Conservation (phyloP, 148 eudicot genomes). For the Amaranthus hypochondriacus region DNA sequence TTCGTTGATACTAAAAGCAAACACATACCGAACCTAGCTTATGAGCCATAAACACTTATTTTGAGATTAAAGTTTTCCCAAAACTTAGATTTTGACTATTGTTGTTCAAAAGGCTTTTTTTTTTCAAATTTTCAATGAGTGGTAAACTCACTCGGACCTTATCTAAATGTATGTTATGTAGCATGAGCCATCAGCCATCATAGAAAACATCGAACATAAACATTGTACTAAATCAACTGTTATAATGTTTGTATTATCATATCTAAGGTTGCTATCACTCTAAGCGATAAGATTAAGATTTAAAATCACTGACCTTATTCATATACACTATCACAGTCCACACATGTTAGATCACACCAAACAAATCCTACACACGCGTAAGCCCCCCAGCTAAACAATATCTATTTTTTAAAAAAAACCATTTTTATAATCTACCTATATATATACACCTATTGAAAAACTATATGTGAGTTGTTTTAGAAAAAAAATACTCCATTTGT, state of each 20-base stretch:
- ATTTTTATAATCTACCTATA: neutral
- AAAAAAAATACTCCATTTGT: neutral
- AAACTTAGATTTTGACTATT: too few relatives aligned
- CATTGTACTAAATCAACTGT: neutral
- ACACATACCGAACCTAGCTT: too few relatives aligned
- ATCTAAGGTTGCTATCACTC: neutral
- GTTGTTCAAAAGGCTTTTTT: too few relatives aligned
- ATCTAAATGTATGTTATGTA: neutral
- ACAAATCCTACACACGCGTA: slow-evolving; percentile 6
- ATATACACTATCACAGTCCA: neutral
- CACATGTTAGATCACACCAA: neutral
- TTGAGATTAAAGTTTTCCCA: too few relatives aligned
- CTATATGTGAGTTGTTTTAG: too few relatives aligned
- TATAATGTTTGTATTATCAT: neutral
- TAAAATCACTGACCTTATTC: neutral
- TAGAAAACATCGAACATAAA: neutral
- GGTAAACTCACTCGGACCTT: neutral
- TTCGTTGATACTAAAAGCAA: too few relatives aligned
- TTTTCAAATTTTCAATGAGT: too few relatives aligned
- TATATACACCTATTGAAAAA: neutral
- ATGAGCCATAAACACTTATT: too few relatives aligned
- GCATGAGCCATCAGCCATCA: too few relatives aligned
- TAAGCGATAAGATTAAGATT: slow-evolving; percentile 5
- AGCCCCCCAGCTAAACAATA: slow-evolving; percentile 1
- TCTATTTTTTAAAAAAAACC: slow-evolving; percentile 5